Conservation (phyloP, 371 early-diverging fungal genomes). For the Blastocladiella emersonii region DNA sequence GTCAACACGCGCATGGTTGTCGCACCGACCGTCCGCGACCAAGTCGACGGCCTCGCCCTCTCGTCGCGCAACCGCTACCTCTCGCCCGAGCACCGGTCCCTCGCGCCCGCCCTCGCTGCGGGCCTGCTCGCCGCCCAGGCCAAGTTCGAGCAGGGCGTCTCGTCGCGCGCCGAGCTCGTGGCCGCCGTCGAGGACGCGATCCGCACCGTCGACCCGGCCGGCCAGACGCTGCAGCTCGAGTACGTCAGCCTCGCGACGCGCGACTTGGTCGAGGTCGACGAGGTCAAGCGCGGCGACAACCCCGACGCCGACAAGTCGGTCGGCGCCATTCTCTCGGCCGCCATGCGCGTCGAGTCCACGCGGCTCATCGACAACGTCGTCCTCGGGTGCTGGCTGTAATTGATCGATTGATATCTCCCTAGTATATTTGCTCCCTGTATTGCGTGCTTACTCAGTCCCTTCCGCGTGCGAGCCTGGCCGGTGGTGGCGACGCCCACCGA, state of each 20-base stretch:
- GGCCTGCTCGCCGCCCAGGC: constrained; percentile 44
- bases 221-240: constrained; percentile 45
- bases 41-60: constrained; percentile 72
- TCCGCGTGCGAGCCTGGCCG: too few relatives aligned
- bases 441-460: too few relatives aligned
- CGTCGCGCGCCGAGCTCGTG: constrained; percentile 34
- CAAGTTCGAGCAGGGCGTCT: constrained; percentile 31
- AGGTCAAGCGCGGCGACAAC: constrained; percentile 12
- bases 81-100: constrained; percentile 43
- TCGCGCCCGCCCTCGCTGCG: constrained; percentile 62
- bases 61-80: constrained; percentile 80
- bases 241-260: constrained; percentile 73
- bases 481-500: too few relatives aligned
- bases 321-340: constrained; percentile 77
- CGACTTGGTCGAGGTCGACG: constrained; percentile 46
- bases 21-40: constrained; percentile 62
- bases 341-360: constrained; percentile 75
- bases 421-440: too few relatives aligned
- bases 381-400: constrained; percentile 28
- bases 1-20: constrained; percentile 62
- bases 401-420: too few relatives aligned
- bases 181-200: constrained; percentile 23
- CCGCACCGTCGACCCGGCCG: constrained; percentile 20
- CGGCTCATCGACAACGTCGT: constrained; percentile 86
- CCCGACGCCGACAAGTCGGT: constrained; percentile 10